These are phyloP conservation scores for Nadsonia starkeyi-henricii DNA, from an alignment of 1,139 yeast species.

Conservation along the genomic window DNA sequence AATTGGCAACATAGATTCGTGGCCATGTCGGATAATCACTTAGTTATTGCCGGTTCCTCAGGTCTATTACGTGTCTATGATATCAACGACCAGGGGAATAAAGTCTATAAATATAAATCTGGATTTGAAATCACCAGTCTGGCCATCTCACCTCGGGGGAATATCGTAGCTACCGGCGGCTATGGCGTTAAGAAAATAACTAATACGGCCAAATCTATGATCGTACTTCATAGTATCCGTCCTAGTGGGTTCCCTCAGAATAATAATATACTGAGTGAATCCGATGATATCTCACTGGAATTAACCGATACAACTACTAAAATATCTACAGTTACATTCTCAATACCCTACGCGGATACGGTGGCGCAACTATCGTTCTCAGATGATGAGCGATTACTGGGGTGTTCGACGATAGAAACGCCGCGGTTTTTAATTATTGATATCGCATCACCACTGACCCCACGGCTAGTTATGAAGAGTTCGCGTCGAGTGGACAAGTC, in stretches of 20 bases:
- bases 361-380: conserved; percentile 63
- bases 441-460: conserved; percentile 48
- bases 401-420: conserved; percentile 78
- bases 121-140: conserved; percentile 69
- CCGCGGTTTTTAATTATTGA: conserved; percentile 65
- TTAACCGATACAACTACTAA: conserved; percentile 6
- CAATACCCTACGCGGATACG: conserved; percentile 78
- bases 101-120: conserved; percentile 55
- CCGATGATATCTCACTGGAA: no score
- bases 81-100: conserved; percentile 40
- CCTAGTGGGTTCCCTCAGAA: conserved; percentile 10
- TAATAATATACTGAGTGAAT: conserved; percentile 5
- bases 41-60: conserved; percentile 60
- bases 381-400: conserved; percentile 48
- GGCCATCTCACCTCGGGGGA: conserved; percentile 52
- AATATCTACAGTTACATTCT: conserved; percentile 52
- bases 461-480: conserved; percentile 57
- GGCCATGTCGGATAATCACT: conserved; percentile 42
- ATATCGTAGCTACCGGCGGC: conserved; percentile 64
- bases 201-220: conserved; percentile 67
- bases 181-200: conserved; percentile 62
- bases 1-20: conserved; percentile 58
- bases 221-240: conserved; percentile 42
- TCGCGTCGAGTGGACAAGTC: conserved; percentile 46
- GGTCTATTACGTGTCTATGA: conserved; percentile 60